Evolutionary conservation across 352 stramenopile species (phyloP).

Genomic region (Phytophthora melonis): DNA sequence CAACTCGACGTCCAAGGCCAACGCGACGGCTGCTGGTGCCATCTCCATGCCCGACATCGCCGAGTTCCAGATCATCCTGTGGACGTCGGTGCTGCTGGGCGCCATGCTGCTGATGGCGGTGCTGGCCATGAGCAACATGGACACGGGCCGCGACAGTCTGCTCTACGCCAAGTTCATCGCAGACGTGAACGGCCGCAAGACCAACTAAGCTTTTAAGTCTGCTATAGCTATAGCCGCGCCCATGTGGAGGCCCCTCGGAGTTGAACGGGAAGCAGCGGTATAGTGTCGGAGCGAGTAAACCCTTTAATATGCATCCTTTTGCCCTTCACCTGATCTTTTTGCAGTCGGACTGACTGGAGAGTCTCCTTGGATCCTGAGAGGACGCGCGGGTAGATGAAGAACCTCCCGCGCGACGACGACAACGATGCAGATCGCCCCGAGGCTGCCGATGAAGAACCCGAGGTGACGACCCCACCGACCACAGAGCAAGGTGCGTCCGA

Average conservation of each 20-base stretch:
- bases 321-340: background rate
- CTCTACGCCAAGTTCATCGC: slow-evolving; percentile 90
- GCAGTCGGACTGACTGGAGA: slow-evolving; percentile 7
- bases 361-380: slow-evolving; percentile 17
- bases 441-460: slow-evolving; percentile 9
- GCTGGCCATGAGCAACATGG: slow-evolving; percentile 76
- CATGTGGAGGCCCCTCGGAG: slow-evolving; percentile 4
- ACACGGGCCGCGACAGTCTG: slow-evolving; percentile 77
- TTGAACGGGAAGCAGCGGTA: slow-evolving; percentile 11
- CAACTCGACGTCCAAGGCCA: slow-evolving; percentile 33
- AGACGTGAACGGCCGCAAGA: slow-evolving; percentile 61
- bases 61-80: slow-evolving; percentile 87
- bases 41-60: slow-evolving; percentile 71
- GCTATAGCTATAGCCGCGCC: slow-evolving; percentile 10
- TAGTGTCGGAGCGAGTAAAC: slow-evolving; percentile 36
- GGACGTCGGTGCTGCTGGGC: slow-evolving; percentile 75
- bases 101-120: slow-evolving; percentile 60
- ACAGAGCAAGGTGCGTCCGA: slow-evolving; percentile 17
- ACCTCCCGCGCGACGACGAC: slow-evolving; percentile 20
- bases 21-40: slow-evolving; percentile 36
- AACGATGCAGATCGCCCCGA: slow-evolving; percentile 17
- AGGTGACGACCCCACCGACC: background rate
- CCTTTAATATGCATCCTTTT: slow-evolving; percentile 40
- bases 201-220: slow-evolving; percentile 43
- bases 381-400: slow-evolving; percentile 28